Evolutionary conservation across 345 rosid species (phyloP).

Genomic region (Citrus hindsii): DNA sequence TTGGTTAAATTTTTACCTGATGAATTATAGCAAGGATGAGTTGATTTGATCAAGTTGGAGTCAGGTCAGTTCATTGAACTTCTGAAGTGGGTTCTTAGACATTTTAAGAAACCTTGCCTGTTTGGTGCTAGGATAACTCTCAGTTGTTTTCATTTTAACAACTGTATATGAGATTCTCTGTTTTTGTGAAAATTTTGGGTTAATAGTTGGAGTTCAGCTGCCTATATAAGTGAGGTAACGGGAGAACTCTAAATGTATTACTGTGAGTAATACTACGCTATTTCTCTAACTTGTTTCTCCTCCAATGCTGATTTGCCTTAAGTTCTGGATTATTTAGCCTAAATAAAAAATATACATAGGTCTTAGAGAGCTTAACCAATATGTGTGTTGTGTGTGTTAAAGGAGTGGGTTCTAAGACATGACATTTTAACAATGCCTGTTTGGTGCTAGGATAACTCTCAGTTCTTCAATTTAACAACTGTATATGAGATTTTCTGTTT

Average conservation of each 20-base stretch:
- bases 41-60: slow-evolving; percentile 33
- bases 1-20: slow-evolving; percentile 21
- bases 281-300: background rate
- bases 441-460: background rate
- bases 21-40: slow-evolving; percentile 32
- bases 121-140: background rate
- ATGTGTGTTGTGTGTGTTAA: too few species aligned
- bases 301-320: background rate
- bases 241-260: background rate
- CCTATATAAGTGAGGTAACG: background rate
- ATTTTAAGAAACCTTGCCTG: background rate
- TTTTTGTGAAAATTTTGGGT: background rate
- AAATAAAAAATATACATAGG: too few species aligned
- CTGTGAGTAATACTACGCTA: background rate
- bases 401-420: slow-evolving; percentile 14
- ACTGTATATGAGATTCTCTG: background rate
- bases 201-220: background rate
- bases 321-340: background rate
- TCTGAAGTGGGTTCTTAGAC: slow-evolving; percentile 19
- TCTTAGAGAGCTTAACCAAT: too few species aligned
- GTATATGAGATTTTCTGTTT: background rate
- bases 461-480: background rate
- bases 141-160: background rate
- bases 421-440: background rate
- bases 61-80: slow-evolving; percentile 30